Evolutionary conservation across 139 green algal genomes (phyloP), one percentile per base, ranked within the genome.

Genomic region (Tetraselmis striata): DNA sequence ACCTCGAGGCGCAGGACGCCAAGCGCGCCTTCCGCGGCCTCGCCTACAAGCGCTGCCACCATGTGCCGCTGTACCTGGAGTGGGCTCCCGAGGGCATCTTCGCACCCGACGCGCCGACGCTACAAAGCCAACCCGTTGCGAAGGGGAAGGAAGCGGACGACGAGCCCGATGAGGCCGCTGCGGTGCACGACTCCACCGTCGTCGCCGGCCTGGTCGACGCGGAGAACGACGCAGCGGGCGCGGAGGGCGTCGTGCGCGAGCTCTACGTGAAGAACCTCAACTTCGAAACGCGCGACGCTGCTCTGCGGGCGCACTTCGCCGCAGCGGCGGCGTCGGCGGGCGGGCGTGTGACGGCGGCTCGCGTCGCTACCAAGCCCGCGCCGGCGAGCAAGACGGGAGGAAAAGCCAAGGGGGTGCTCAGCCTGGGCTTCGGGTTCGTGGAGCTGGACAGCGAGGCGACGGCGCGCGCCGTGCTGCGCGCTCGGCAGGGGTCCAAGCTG

Each of bases 201-300:
- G n/a, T n/a, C n/a, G n/a, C n/a, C n/a, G n/a, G n/a, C n/a, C n/a
- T n/a, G n/a, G n/a, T n/a, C 32, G 79, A 79, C 29, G 79, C n/a
- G n/a, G n/a, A n/a, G n/a, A n/a, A n/a, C n/a, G n/a, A n/a, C n/a
- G n/a, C n/a, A n/a, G n/a, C n/a, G 59, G 0, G 78, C 79, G 24
- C 77, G 67, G 1, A 77, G 27, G 2, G 80, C 86, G 27, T 81
- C 83, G 26, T 59, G 77, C 26, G 92, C 88, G 23, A 88, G n/a
- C n/a, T 98, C 26, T 99, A 95, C 82, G 95, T 99, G 1, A 99
- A 99, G 87, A 98, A 98, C 79, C 82, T 99, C 59, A 88, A 93
- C 1, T 99, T 98, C 82, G 86, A 77, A 31, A 98, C 96, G 23
- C 92, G 80, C 1, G 92, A 96, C 29, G 81, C 76, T 1, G 82